These are phyloP conservation scores for Cutaneotrichosporon mucoides DNA, from an alignment of 1,284 basidiomycete genomes.

Conservation along the genomic window DNA sequence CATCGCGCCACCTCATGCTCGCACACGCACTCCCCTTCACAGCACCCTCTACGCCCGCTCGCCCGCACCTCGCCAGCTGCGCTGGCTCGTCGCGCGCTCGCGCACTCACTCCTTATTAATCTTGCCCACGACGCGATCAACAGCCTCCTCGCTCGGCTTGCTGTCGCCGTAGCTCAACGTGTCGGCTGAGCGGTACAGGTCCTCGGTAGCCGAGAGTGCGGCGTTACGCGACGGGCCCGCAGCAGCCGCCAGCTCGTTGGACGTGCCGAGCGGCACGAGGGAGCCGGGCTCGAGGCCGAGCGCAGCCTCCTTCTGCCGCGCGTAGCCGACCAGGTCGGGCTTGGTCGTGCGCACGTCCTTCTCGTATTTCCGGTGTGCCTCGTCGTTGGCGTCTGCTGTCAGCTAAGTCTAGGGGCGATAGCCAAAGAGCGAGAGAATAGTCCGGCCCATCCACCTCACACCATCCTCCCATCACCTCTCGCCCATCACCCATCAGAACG, in stretches of 20 bases:
- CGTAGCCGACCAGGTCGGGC: slow-evolving; percentile 78
- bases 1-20: too few species aligned
- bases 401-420: too few species aligned
- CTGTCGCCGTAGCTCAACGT: slow-evolving; percentile 87
- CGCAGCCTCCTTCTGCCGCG: slow-evolving; percentile 77
- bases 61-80: too few species aligned
- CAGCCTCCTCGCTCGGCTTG: slow-evolving; percentile 88
- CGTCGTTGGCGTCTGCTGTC: slow-evolving; percentile 74
- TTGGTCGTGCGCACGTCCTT: slow-evolving; percentile 82
- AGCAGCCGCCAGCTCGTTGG: slow-evolving; percentile 39
- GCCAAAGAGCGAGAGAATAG: background rate
- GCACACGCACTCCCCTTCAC: too few species aligned
- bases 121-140: slow-evolving; percentile 85
- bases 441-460: too few species aligned
- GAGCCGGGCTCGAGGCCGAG: slow-evolving; percentile 67
- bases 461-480: too few species aligned
- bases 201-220: slow-evolving; percentile 61
- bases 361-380: slow-evolving; percentile 82
- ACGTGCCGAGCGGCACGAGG: slow-evolving; percentile 49
- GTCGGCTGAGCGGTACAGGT: slow-evolving; percentile 83
- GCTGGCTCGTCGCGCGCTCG: too few species aligned
- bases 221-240: slow-evolving; percentile 29
- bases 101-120: slow-evolving; percentile 83
- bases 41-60: background rate
- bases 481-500: too few species aligned